Evolutionary conservation across 805 yeast species (phyloP).

Genomic region (Jamesozyma hellenica): DNA sequence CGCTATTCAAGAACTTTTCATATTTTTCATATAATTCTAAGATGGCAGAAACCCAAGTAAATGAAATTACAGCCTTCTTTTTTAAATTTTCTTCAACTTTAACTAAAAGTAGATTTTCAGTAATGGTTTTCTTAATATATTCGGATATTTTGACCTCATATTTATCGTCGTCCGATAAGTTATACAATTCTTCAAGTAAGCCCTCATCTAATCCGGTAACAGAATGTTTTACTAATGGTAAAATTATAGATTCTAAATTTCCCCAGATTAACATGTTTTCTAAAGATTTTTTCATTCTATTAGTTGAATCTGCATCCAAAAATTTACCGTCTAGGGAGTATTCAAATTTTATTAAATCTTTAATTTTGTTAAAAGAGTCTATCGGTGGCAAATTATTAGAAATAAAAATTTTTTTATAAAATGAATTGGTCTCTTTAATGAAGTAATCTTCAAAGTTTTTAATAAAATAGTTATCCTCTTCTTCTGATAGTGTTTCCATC

Average conservation of each 20-base stretch:
- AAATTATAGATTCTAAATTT: slow-evolving; percentile 8
- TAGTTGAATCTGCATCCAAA: slow-evolving; percentile 17
- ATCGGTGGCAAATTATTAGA: slow-evolving; percentile 40
- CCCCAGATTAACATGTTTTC: slow-evolving; percentile 20
- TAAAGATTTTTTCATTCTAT: slow-evolving; percentile 13
- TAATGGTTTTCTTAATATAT: slow-evolving; percentile 11
- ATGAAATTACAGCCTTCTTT: slow-evolving; percentile 34
- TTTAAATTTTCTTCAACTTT: slow-evolving; percentile 1
- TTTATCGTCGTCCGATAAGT: slow-evolving; percentile 10
- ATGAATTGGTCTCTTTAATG: slow-evolving; percentile 43
- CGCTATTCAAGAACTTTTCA: slow-evolving; percentile 32
- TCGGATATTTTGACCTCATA: slow-evolving; percentile 9
- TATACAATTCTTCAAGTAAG: slow-evolving; percentile 12
- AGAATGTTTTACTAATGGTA: slow-evolving; percentile 7
- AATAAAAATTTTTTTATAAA: slow-evolving; percentile 42
- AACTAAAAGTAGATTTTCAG: slow-evolving; percentile 10
- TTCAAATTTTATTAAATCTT: slow-evolving; percentile 52
- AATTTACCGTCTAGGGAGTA: slow-evolving; percentile 28
- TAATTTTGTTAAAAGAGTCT: slow-evolving; percentile 42
- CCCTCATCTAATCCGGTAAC: slow-evolving; percentile 6
- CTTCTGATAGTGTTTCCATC: slow-evolving; percentile 53
- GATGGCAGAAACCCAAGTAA: slow-evolving; percentile 56
- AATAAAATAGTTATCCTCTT: slow-evolving; percentile 48
- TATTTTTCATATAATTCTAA: slow-evolving; percentile 43
- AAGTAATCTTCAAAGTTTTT: slow-evolving; percentile 59